Evolutionary conservation across 2,329 filamentous ascomycete genomes (phyloP), one percentile per base, ranked within the genome.

Genomic region (Chaetothyriales sp.): DNA sequence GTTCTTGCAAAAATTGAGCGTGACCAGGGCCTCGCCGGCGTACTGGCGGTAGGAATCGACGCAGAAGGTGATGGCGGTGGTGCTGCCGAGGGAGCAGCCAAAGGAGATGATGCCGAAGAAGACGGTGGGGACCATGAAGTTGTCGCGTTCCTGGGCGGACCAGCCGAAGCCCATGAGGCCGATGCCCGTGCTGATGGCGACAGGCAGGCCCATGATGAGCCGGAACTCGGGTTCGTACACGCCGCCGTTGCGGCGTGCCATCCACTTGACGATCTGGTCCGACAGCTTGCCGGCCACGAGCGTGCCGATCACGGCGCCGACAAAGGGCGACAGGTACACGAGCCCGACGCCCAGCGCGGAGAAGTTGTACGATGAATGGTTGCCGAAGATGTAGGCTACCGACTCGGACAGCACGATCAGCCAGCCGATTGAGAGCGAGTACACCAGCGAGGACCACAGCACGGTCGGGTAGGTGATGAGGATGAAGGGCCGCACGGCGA

Each of bases 91-190:
- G 2, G 84, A 85, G 68, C 90, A 95, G 1, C 90, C 92, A 62
- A 96, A 95, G 0, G 86, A 92, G 28, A 95, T 81, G 46, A 95
- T 66, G 5, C 90, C 90, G 58, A 96, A 95, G 69, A 96, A 95
- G 3, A 94, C 65, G 0, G 90, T 95, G 0, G 92, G 92, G 0
- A 95, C 86, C 49, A 95, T 93, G 85, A 86, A 96, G 19, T 76
- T 73, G 61, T 95, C 80, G 20, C 73, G 73, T 51, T 81, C 75
- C 55, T 86, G 66, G 0, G 84, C 86, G 8, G 84, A 88, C 92
- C 90, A 96, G n/a, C 90, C 90, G 62, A 92, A 96, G 1, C 88
- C 90, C 81, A 95, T 94, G 15, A 96, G 76, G 0, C 92, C 92
- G 28, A 90, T 79, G 1, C 81, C 79, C 0, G 89, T 95, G 2